A percentile compares a stretch with the other conserved stretches of the same genome.
phyloP scores from a whole-genome alignment of 2,329 filamentous ascomycete genomes.

The Beauveria asiatica region DNA sequence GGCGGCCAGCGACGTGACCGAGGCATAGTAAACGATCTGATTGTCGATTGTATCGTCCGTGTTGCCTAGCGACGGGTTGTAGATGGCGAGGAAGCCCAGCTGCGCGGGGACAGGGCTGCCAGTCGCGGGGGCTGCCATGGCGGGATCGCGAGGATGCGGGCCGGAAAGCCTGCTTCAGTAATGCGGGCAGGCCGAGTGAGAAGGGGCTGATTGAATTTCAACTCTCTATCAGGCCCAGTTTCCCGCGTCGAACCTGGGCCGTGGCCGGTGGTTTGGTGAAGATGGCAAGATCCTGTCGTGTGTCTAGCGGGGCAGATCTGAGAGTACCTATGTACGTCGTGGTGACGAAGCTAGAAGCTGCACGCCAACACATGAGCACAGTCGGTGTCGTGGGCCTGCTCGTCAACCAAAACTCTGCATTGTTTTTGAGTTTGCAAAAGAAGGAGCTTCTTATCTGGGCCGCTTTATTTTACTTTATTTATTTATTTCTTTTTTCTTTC shows the following conservation, averaged over 20 bases:
- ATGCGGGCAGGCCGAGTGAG: neutral
- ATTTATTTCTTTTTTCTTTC: too few relatives aligned
- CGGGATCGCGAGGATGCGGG: neutral
- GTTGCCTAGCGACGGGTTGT: slow-evolving; percentile 73
- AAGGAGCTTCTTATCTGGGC: neutral
- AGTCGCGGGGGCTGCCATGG: slow-evolving; percentile 14
- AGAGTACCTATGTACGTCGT: neutral
- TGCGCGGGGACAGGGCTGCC: slow-evolving; percentile 54
- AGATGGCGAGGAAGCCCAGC: slow-evolving; percentile 86
- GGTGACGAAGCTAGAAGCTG: neutral
- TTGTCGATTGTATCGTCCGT: slow-evolving; percentile 54
- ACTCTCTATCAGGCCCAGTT: neutral
- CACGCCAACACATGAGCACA: neutral
- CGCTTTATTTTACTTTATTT: too few relatives aligned
- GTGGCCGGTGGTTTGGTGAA: neutral
- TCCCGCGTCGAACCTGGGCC: neutral
- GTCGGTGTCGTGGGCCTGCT: neutral
- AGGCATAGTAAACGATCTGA: slow-evolving; percentile 92
- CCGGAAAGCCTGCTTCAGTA: neutral
- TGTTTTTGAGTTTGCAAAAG: neutral
- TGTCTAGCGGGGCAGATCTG: slow-evolving; percentile 1
- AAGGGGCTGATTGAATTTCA: neutral
- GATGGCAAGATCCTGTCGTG: neutral
- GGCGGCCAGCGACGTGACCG: slow-evolving; percentile 35
- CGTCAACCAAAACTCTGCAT: neutral